Evolutionary conservation across 2,329 filamentous ascomycete species (phyloP).

Genomic region (Cladosporium sp.): DNA sequence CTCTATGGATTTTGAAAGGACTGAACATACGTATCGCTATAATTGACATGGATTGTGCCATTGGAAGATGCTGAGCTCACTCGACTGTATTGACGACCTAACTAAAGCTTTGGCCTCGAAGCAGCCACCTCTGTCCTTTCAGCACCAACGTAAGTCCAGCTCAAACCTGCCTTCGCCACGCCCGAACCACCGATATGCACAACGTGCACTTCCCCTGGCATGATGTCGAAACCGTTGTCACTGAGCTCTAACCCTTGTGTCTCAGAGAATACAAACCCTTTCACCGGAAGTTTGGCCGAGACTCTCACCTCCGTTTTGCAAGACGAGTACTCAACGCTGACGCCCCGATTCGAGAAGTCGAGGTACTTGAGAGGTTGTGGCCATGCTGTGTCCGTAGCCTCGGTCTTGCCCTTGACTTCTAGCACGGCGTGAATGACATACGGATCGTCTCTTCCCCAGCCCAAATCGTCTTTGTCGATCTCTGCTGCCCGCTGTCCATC

Average conservation of each 20-base stretch:
- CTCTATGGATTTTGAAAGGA: not conserved
- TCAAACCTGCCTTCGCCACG: constrained; percentile 33
- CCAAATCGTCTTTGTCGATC: constrained; percentile 45
- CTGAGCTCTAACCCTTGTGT: constrained; percentile 55
- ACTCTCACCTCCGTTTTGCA: constrained; percentile 47
- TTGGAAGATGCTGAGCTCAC: not conserved
- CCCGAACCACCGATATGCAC: constrained; percentile 47
- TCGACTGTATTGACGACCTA: not conserved
- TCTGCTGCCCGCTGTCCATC: constrained; percentile 51
- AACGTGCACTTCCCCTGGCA: constrained; percentile 59
- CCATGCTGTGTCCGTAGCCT: constrained; percentile 61
- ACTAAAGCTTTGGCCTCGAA: not conserved
- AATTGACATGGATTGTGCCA: not conserved
- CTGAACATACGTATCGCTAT: not conserved
- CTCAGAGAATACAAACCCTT: constrained; percentile 63
- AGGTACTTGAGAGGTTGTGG: constrained; percentile 63
- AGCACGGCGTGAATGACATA: constrained; percentile 54
- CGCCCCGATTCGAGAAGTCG: constrained; percentile 53
- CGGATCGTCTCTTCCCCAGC: constrained; percentile 32
- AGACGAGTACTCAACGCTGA: constrained; percentile 42
- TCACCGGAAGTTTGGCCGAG: constrained; percentile 55
- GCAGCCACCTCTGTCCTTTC: not conserved
- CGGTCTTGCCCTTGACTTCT: constrained; percentile 54
- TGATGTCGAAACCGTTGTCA: constrained; percentile 60
- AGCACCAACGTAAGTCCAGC: not conserved